Evolutionary conservation across 208 protist genomes (phyloP).

Genomic region (Trypanosoma caninum): DNA sequence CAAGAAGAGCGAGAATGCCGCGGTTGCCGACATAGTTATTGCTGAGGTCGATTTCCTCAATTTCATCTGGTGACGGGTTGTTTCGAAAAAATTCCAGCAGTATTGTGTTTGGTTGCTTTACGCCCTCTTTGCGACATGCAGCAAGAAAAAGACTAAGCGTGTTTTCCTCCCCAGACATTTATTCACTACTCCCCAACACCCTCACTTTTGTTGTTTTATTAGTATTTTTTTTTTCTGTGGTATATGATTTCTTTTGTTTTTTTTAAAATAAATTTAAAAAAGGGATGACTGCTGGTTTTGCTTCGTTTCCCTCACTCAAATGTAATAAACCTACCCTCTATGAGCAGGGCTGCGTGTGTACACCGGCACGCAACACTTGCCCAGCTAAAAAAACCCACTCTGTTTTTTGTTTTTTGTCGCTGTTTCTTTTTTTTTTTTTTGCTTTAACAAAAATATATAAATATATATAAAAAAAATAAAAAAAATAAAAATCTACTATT

Average conservation of each 20-base stretch:
- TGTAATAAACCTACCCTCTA: no score
- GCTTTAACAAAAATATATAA: background rate
- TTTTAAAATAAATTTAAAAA: no score
- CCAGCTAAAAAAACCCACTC: no score
- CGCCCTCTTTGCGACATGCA: constrained; percentile 72
- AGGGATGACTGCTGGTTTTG: background rate
- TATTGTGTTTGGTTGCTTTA: constrained; percentile 78
- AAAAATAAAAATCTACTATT: constrained; percentile 8
- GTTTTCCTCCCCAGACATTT: constrained; percentile 44
- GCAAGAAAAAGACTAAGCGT: constrained; percentile 56
- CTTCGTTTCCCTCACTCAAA: no score
- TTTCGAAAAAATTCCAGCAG: constrained; percentile 71
- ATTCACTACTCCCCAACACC: no score
- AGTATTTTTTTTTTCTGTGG: background rate
- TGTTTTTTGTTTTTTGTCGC: constrained; percentile 20
- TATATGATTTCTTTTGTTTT: no score
- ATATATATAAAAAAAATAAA: background rate
- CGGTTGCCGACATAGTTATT: constrained; percentile 88
- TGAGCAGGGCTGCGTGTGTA: no score
- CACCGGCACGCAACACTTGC: no score
- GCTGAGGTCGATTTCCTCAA: constrained; percentile 84
- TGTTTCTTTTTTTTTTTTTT: background rate
- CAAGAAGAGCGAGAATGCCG: constrained; percentile 76
- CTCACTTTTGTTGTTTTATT: constrained; percentile 7
- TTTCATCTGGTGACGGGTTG: constrained; percentile 48